Conservation (phyloP, 257 asterid species). For the Solanum appendiculatum region DNA sequence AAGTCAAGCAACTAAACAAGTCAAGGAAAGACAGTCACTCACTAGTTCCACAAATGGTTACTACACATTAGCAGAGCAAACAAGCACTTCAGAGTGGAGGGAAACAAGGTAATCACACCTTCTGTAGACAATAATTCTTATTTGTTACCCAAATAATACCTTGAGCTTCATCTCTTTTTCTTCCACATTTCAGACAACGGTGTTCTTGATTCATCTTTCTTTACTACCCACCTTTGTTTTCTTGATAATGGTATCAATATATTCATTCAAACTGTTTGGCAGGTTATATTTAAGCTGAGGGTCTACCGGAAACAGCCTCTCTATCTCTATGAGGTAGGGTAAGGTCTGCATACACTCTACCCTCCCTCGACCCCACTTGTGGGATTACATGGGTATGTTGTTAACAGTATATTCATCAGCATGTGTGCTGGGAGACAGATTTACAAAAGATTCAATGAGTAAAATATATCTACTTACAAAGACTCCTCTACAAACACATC, state of each 20-base stretch:
- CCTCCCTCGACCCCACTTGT: not conserved
- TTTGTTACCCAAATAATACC: not conserved
- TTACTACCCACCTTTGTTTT: not conserved
- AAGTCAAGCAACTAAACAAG: not conserved
- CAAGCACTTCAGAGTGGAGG: not conserved
- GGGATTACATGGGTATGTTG: not conserved
- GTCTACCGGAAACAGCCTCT: not conserved
- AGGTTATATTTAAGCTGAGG: not conserved
- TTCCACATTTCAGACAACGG: not conserved
- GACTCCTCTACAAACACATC: too few species aligned
- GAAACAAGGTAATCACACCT: not conserved
- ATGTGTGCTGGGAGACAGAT: not conserved
- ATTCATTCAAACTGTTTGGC: not conserved
- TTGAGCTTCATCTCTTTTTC: not conserved
- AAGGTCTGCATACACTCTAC: not conserved
- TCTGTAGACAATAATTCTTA: not conserved
- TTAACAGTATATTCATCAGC: not conserved
- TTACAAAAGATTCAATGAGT: not conserved
- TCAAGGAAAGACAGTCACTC: not conserved
- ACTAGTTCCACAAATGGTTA: not conserved
- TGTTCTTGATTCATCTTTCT: not conserved
- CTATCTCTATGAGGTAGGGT: not conserved
- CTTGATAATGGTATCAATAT: not conserved
- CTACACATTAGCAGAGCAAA: not conserved
- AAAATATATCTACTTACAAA: not conserved